Percentiles rank a stretch among this genome's conserved stretches.
Conservation (phyloP, 179 eudicot species). For the Camellia oleifera region DNA sequence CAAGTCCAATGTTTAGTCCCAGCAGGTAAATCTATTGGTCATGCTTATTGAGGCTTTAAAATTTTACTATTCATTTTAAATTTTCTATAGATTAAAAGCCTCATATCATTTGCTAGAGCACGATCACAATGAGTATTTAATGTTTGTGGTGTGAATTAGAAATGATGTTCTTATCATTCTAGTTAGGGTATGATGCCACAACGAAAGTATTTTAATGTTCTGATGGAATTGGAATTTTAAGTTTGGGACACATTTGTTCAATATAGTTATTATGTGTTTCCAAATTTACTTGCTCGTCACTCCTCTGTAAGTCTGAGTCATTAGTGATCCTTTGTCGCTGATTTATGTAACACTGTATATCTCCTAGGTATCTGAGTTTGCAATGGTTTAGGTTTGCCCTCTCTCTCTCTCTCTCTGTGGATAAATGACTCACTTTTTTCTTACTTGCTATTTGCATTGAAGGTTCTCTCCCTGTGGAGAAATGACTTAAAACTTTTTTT, state of each 20-base stretch:
- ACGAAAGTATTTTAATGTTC: too few relatives aligned
- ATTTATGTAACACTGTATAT: background rate
- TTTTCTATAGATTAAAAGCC: too few relatives aligned
- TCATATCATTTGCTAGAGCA: background rate
- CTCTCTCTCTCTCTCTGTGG: background rate
- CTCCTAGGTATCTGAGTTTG: background rate
- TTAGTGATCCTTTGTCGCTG: background rate
- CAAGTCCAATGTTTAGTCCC: constrained; percentile 92
- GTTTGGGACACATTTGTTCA: too few relatives aligned
- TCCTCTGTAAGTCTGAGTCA: background rate
- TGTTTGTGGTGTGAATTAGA: background rate
- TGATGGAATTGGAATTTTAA: too few relatives aligned
- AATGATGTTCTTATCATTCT: background rate
- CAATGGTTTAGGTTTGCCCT: background rate
- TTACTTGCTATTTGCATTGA: too few relatives aligned
- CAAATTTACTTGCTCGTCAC: too few relatives aligned
- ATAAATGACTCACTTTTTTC: too few relatives aligned
- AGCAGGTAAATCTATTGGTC: constrained; percentile 65
- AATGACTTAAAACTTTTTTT: too few relatives aligned
- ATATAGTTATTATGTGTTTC: too few relatives aligned
- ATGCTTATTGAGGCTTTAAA: background rate
- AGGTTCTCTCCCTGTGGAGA: too few relatives aligned
- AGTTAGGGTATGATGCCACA: background rate
- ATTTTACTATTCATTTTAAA: background rate
- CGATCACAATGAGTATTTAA: background rate